Percentiles rank a stretch among this genome's conserved stretches.
Evolutionary conservation across 345 rosid species (phyloP).

Genomic region (Brassica nigra): DNA sequence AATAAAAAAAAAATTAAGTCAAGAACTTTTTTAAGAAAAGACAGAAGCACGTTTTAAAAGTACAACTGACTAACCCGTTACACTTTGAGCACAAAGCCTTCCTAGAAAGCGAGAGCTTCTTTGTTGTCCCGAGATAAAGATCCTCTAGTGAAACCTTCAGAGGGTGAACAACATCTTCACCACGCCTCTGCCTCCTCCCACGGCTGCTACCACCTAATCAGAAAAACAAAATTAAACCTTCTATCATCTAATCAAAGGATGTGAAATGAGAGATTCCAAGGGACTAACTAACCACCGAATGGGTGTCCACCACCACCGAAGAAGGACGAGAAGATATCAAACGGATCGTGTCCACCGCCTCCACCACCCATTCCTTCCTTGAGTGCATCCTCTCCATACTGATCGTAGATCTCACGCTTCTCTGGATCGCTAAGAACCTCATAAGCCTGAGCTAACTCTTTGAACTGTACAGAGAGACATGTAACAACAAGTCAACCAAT

Average conservation of each 20-base stretch:
- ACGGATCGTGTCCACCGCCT: conserved; percentile 65
- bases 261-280: background rate
- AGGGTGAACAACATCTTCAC: conserved; percentile 85
- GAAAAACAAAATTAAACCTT: background rate
- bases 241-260: conserved; percentile 2
- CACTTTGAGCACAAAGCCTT: conserved; percentile 80
- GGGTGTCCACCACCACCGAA: conserved; percentile 54
- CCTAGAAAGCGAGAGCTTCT: conserved; percentile 80
- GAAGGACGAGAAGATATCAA: conserved; percentile 83
- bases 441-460: conserved; percentile 88
- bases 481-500: background rate
- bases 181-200: conserved; percentile 81
- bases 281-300: conserved; percentile 47
- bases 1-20: background rate
- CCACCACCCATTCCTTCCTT: conserved; percentile 94
- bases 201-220: conserved; percentile 65
- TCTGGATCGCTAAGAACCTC: conserved; percentile 88
- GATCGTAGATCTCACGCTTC: conserved; percentile 84
- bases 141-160: conserved; percentile 82
- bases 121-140: conserved; percentile 25
- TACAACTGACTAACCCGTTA: conserved; percentile 71
- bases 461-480: conserved; percentile 55
- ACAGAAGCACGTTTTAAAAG: conserved; percentile 37
- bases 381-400: conserved; percentile 89
- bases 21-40: conserved; percentile 14